Evolutionary conservation across 139 green algal genomes (phyloP).

Genomic region (Ettlia oleoabundans): DNA sequence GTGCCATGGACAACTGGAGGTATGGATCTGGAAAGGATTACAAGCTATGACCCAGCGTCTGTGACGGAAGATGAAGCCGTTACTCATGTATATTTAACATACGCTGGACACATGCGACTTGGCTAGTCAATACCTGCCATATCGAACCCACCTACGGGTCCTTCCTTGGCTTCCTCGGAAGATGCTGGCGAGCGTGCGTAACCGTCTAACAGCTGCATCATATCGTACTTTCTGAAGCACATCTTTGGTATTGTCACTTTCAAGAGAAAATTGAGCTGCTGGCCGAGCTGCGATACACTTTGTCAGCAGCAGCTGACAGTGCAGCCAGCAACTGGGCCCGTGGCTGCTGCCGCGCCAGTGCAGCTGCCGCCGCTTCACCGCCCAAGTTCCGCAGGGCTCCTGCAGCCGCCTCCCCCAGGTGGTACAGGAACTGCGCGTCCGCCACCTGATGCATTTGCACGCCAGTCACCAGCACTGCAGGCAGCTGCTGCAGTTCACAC

Average conservation of each 20-base stretch:
- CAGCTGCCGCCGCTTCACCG: not conserved
- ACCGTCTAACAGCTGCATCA: not conserved
- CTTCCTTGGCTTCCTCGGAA: too few relatives aligned
- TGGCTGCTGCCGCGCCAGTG: not conserved
- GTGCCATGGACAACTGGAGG: slow-evolving; percentile 42
- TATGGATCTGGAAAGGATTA: slow-evolving; percentile 53
- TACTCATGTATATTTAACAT: too few relatives aligned
- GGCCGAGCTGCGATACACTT: slow-evolving; percentile 5
- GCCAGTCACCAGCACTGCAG: not conserved
- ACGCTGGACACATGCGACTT: too few relatives aligned
- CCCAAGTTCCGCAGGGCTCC: slow-evolving; percentile 5
- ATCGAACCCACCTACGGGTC: too few relatives aligned
- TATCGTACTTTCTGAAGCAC: too few relatives aligned
- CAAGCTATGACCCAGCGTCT: not conserved
- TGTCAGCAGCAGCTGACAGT: not conserved
- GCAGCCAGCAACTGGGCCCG: not conserved
- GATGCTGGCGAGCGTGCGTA: too few relatives aligned
- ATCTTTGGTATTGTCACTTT: too few relatives aligned
- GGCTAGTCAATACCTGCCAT: too few relatives aligned
- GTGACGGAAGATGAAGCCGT: too few relatives aligned
- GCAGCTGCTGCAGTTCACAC: not conserved
- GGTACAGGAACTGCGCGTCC: slow-evolving; percentile 15
- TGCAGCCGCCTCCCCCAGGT: not conserved
- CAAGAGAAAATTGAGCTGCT: slow-evolving; percentile 27
- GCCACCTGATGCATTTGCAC: slow-evolving; percentile 30